Conservation (phyloP, 2,329 filamentous ascomycete genomes). For the Lecanicillium sp. region DNA sequence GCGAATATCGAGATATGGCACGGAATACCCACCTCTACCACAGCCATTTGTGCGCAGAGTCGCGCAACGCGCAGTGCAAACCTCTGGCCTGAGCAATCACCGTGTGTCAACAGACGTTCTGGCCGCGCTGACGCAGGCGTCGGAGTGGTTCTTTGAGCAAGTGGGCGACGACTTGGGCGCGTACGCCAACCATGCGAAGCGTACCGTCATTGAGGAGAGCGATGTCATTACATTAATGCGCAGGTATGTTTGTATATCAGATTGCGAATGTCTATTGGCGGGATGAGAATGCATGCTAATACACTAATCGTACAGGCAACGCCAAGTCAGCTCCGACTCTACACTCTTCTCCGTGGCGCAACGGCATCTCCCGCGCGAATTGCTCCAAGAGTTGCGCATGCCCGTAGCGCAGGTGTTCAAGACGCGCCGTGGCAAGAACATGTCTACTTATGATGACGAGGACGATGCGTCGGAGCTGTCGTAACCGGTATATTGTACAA, state of each 20-base stretch:
- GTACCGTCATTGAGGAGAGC: constrained; percentile 78
- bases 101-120: constrained; percentile 69
- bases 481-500: constrained; percentile 20
- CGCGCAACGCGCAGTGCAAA: constrained; percentile 62
- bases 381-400: constrained; percentile 77
- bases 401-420: constrained; percentile 45
- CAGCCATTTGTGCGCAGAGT: constrained; percentile 65
- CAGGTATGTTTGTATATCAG: constrained; percentile 51
- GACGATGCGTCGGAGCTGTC: constrained; percentile 25
- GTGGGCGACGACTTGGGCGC: constrained; percentile 69
- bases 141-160: constrained; percentile 91
- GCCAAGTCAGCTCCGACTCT: constrained; percentile 61
- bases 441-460: constrained; percentile 12
- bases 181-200: constrained; percentile 73
- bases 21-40: constrained; percentile 69
- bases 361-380: constrained; percentile 70
- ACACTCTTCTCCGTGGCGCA: constrained; percentile 83
- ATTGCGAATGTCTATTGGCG: constrained; percentile 14
- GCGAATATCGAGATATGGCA: constrained; percentile 59
- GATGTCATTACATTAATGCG: constrained; percentile 78
- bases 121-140: constrained; percentile 67
- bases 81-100: constrained; percentile 55
- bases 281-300: constrained; percentile 21
- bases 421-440: constrained; percentile 30
- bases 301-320: constrained; percentile 52